phyloP scores from a whole-genome alignment of 768 basidiomycete genomes.

The Tephrocybe sp. region DNA sequence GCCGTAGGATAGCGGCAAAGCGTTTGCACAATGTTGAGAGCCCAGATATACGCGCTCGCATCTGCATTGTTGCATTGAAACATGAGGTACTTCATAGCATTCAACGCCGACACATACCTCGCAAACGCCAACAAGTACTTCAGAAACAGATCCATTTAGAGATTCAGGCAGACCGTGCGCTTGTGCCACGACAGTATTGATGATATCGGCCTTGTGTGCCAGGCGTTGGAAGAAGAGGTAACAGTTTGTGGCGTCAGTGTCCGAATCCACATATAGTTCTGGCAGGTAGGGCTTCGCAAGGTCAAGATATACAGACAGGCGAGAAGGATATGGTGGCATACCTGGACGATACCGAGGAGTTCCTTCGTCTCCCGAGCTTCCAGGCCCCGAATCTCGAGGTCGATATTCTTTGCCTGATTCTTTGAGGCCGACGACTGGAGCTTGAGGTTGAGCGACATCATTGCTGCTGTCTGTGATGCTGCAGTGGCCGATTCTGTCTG shows the following conservation, averaged over 20 bases:
- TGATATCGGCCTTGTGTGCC: conserved; percentile 82
- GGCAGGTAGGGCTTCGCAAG: conserved; percentile 82
- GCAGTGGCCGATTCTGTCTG: conserved; percentile 82
- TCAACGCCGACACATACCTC: conserved; percentile 55
- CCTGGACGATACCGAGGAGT: conserved; percentile 81
- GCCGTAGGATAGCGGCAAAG: conserved; percentile 80
- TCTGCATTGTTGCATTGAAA: conserved; percentile 38
- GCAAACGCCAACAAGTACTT: conserved; percentile 89
- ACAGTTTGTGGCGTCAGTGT: conserved; percentile 85
- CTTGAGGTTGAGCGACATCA: conserved; percentile 94
- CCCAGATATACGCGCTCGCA: conserved; percentile 80
- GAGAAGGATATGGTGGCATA: conserved; percentile 23
- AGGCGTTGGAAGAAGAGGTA: conserved; percentile 93
- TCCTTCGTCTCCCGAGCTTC: conserved; percentile 85
- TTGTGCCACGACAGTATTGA: conserved; percentile 80
- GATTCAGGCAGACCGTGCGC: conserved; percentile 84
- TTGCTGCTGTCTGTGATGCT: conserved; percentile 85
- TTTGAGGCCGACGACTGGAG: conserved; percentile 90
- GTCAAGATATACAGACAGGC: background rate
- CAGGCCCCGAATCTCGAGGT: conserved; percentile 83
- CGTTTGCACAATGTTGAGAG: conserved; percentile 86
- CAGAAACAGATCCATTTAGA: conserved; percentile 79
- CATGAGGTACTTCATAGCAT: background rate
- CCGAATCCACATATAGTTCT: conserved; percentile 85
- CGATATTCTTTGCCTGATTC: conserved; percentile 87